Base-by-base conservation (phyloP, 148 eudicot genomes). In the Chenopodium suecicum region DNA sequence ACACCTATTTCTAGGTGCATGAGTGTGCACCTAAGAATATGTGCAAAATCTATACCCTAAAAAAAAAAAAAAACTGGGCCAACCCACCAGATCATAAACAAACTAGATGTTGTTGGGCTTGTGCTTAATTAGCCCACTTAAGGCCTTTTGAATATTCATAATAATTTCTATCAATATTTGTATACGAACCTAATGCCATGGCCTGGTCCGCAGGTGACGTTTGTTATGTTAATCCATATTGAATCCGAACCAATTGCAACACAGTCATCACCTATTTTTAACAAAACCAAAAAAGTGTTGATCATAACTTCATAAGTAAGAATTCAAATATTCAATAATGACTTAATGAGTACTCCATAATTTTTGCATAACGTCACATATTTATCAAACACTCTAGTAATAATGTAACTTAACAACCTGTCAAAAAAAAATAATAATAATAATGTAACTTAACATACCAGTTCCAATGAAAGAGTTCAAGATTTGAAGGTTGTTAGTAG, bases 171-270 rank as follows among this genome's bases (percentile, higher is more conserved):
- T 27, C 20, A 34, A 25, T 11, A 76, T 3, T 22, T 16, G 1
- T 54, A 8, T 2, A 52, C 78, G 9, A 27, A 90, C 91, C 93
- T 90, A 84, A 90, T 90, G 37, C 93, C 90, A 67, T 90, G 91
- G 23, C 91, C 91, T 12, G 91, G 91, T 13, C 90, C 93, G 66
- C 93, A 90, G 3, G 37, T 54, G 19, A 87, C 58, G 7, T 73
- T 32, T 23, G 73, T 80, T 16, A 90, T 82, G 75, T 84, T 79
- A 27, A 89, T 56, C 17, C 44, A 14, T 9, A 89, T 73, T 7
- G 86, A 58, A 12, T 81, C 84, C 2, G 78, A 65, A 25, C 62
- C 81, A 3, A 90, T 83, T 8, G 91, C 88, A 17, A 90, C 74
- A 44, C 93, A 90, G 72, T 90, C 93, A 77, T 87, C 93, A 29